These are phyloP conservation scores for Alternaria sp. DNA, from an alignment of 2,329 filamentous ascomycete genomes.

Conservation along the genomic window DNA sequence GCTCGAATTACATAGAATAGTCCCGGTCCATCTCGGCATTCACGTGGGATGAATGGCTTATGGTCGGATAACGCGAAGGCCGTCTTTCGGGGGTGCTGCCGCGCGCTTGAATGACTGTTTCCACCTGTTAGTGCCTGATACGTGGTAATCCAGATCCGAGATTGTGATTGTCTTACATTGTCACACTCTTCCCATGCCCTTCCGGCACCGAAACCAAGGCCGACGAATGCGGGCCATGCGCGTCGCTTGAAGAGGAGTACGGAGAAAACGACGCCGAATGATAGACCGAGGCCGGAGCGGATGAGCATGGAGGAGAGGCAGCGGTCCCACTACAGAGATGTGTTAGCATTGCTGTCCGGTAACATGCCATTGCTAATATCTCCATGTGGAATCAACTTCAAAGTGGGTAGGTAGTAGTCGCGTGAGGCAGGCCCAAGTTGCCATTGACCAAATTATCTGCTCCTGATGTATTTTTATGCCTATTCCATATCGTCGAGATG, in stretches of 20 bases:
- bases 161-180: conserved; percentile 59
- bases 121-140: conserved; percentile 13
- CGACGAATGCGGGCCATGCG: conserved; percentile 96
- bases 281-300: conserved; percentile 93
- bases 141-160: background rate
- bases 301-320: conserved; percentile 97
- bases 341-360: conserved; percentile 33
- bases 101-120: conserved; percentile 62
- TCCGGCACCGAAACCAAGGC: conserved; percentile 92
- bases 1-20: conserved; percentile 28
- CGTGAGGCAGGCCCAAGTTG: conserved; percentile 16
- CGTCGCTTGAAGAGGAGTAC: conserved; percentile 97
- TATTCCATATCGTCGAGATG: background rate
- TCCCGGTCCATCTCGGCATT: conserved; percentile 13
- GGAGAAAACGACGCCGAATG: conserved; percentile 98
- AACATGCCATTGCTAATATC: conserved; percentile 7
- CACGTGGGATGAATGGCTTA: conserved; percentile 29
- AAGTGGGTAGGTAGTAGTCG: conserved; percentile 13
- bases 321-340: conserved; percentile 84
- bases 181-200: conserved; percentile 99
- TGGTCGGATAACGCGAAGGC: conserved; percentile 59
- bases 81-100: conserved; percentile 58
- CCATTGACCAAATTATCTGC: background rate
- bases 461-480: background rate
- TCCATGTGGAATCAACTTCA: conserved; percentile 1